Evolutionary conservation across 108 stramenopile genomes (phyloP), one percentile per base, ranked within the genome.

Genomic region (Nitzschia sp.): DNA sequence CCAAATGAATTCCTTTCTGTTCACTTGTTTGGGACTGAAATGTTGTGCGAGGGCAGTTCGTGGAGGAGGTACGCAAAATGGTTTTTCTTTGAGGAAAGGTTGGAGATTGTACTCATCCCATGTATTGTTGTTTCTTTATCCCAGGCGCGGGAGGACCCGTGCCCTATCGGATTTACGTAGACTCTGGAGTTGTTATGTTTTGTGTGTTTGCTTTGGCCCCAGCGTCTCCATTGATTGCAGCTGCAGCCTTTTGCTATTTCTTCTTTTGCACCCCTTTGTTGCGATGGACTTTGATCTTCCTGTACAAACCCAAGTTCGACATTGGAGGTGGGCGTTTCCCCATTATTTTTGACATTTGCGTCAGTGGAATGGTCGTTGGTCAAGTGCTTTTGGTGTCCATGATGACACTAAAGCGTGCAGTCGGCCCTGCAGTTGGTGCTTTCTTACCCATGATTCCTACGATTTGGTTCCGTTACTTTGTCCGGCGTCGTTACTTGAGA

Each of bases 121-220:
- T 37, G 2, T 6, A 38, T 39, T 39, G n/a, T 6, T 39, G 1
- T 5, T 40, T 12, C 25, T 2, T 40, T 53, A 5, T 14, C 3
- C 6, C n/a, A 46, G 88, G 89, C 50, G 82, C 89, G 19, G 92
- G 92, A 59, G 85, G 86, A 10, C 86, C 87, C 10, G 78, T 88
- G 22, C 90, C 90, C 9, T 95, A 88, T 58, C 73, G 93, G 6
- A 79, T 95, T 17, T 92, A 90, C 71, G 83, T 95, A 26, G 93
- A 95, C 66, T 77, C 83, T 21, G 89, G 90, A 26, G 85, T 91
- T 8, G 90, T 91, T 17, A 79, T 94, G 55, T 51, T 95, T 40
- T 90, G 87, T 57, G 62, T 84, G 9, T 73, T 90, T 12, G 85
- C 87, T 17, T 82, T 95, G 52, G 85, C 86, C 40, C 88, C 89